A percentile compares a stretch with the other conserved stretches of the same genome.
Conservation (phyloP, 306 rosid genomes). For the Acacia melanoxylon region DNA sequence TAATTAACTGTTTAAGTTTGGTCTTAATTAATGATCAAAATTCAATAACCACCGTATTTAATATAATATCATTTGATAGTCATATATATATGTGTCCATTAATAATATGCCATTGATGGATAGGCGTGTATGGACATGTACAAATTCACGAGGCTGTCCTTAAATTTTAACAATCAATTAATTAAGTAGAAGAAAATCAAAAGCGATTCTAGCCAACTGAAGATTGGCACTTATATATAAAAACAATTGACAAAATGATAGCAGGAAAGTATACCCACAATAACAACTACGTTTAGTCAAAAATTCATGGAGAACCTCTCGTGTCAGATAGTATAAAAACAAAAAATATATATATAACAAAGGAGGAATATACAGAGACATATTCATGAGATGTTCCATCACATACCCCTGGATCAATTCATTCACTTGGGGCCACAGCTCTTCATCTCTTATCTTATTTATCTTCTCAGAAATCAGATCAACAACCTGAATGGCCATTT, state of each 20-base stretch:
- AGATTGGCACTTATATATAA: not conserved
- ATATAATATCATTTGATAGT: too few relatives aligned
- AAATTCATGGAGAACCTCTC: too few relatives aligned
- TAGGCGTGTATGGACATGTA: not conserved
- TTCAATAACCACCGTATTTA: not conserved
- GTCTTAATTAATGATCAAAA: not conserved
- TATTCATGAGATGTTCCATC: not conserved
- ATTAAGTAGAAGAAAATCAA: not conserved
- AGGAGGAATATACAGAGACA: not conserved
- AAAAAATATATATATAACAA: not conserved
- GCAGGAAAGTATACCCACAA: too few relatives aligned
- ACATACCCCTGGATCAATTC: constrained; percentile 70
- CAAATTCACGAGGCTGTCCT: not conserved
- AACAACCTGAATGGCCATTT: constrained; percentile 89
- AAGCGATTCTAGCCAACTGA: not conserved
- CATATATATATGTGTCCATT: too few relatives aligned
- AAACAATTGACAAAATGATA: not conserved
- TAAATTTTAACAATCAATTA: not conserved
- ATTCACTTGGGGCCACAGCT: constrained; percentile 83
- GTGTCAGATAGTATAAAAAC: not conserved
- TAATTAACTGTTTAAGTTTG: not conserved
- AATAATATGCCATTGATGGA: too few relatives aligned
- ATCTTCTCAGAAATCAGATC: constrained; percentile 81
- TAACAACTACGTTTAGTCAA: constrained; percentile 12
- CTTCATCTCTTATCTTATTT: constrained; percentile 88